These are phyloP conservation scores for Pascua sp. DNA, from an alignment of 1,284 basidiomycete species.

Conservation along the genomic window DNA sequence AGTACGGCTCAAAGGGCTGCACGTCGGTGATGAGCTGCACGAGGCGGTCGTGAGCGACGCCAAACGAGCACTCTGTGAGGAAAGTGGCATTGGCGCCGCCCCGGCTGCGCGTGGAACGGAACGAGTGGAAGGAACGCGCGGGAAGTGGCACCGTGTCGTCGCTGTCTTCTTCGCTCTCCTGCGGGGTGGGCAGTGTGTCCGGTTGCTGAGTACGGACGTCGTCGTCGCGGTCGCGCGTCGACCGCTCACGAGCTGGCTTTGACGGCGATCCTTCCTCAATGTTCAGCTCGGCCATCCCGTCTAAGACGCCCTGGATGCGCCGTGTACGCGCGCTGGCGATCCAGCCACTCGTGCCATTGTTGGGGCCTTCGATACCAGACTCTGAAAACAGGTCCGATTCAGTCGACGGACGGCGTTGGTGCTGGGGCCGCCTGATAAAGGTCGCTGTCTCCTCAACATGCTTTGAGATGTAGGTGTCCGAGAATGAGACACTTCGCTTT, in stretches of 20 bases:
- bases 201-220: background rate
- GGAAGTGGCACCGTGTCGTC: slow-evolving; percentile 18
- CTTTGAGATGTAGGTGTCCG: slow-evolving; percentile 64
- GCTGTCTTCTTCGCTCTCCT: slow-evolving; percentile 10
- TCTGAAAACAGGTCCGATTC: slow-evolving; percentile 47
- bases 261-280: slow-evolving; percentile 56
- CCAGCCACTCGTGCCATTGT: slow-evolving; percentile 41
- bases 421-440: background rate
- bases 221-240: background rate
- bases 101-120: slow-evolving; percentile 22
- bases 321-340: slow-evolving; percentile 67
- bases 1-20: slow-evolving; percentile 90
- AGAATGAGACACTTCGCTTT: slow-evolving; percentile 86
- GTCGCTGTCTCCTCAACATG: background rate
- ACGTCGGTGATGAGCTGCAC: slow-evolving; percentile 92
- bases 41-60: slow-evolving; percentile 81
- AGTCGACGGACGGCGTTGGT: slow-evolving; percentile 14
- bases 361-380: slow-evolving; percentile 22
- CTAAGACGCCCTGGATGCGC: slow-evolving; percentile 72
- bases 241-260: slow-evolving; percentile 54
- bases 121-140: slow-evolving; percentile 18
- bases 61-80: slow-evolving; percentile 89
- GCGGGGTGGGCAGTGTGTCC: background rate
- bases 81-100: slow-evolving; percentile 66
- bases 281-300: slow-evolving; percentile 65